These are phyloP conservation scores for Athelia sp. DNA, from an alignment of 1,284 basidiomycete genomes.

Conservation along the genomic window DNA sequence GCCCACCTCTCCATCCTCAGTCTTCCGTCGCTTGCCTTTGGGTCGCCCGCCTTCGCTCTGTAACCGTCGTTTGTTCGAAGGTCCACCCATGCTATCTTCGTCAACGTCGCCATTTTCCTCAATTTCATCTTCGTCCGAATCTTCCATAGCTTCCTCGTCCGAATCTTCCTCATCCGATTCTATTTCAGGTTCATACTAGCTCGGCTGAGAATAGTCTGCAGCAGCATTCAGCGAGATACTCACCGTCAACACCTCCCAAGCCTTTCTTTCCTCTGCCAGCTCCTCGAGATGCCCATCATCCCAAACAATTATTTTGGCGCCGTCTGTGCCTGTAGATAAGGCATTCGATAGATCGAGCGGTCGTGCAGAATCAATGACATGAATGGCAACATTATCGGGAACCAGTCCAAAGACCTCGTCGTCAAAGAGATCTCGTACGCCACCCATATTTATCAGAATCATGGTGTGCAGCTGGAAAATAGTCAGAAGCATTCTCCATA, in stretches of 20 bases:
- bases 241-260: constrained; percentile 80
- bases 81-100: constrained; percentile 34
- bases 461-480: constrained; percentile 84
- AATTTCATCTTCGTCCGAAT: constrained; percentile 39
- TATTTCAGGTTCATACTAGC: constrained; percentile 66
- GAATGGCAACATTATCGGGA: constrained; percentile 57
- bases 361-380: constrained; percentile 92
- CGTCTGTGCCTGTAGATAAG: constrained; percentile 70
- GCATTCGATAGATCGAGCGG: constrained; percentile 90
- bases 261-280: constrained; percentile 60
- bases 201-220: not conserved
- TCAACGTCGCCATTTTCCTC: constrained; percentile 45
- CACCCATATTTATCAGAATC: constrained; percentile 91
- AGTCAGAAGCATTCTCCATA: too few relatives aligned
- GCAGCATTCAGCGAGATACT: constrained; percentile 16
- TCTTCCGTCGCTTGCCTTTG: constrained; percentile 43
- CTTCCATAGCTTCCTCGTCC: constrained; percentile 45
- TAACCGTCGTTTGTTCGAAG: constrained; percentile 55
- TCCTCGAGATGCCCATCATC: constrained; percentile 79
- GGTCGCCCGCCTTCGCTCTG: constrained; percentile 34
- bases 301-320: constrained; percentile 80
- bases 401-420: constrained; percentile 74
- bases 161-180: constrained; percentile 63
- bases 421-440: constrained; percentile 78
- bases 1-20: constrained; percentile 43